Evolutionary conservation across 2,329 filamentous ascomycete species (phyloP), one percentile per base, ranked within the genome.

Genomic region (Fusarium nanum): DNA sequence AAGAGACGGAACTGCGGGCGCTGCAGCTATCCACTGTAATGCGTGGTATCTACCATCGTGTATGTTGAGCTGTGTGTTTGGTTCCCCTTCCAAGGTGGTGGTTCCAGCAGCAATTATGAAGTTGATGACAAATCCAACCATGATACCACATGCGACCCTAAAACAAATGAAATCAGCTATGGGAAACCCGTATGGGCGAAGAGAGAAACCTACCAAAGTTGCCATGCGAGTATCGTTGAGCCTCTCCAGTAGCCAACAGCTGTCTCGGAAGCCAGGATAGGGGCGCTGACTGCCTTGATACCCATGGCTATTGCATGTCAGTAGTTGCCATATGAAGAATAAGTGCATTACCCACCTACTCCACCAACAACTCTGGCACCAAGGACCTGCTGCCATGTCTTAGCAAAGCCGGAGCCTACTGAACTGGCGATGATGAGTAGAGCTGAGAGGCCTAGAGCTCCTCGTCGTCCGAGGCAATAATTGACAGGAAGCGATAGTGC

Each of bases 171-270:
- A 16, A 13, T 54, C 23, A 49, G 49, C 10, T 54, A 28, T 42
- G 22, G 1, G 3, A 22, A 66, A 63, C 3, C 2, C 20, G 10
- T 5, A 11, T 20, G 12, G 5, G 13, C 4, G 4, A 7, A 27
- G 3, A 10, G 76, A 34, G 75, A 18, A 37, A 77, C 6, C 78
- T 77, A 22, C 81, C 81, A 83, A 3, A 85, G 73, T 42, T 85
- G 83, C 83, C 83, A 85, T 7, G 81, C 82, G 0, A 85, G 76
- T 18, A 84, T 82, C 3, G 81, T 81, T 14, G 82, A 83, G 3
- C 83, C 83, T 71, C 83, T 77, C 83, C 83, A 85, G 64, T 81
- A 84, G 0, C 82, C 81, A 16, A 84, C 78, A 0, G 83, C 81
- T 0, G 82, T 84, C 70, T 85, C 83, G 10, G 81, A 82, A 4